phyloP scores from a whole-genome alignment of 495 filamentous ascomycete species.

The Tuber brumale region DNA sequence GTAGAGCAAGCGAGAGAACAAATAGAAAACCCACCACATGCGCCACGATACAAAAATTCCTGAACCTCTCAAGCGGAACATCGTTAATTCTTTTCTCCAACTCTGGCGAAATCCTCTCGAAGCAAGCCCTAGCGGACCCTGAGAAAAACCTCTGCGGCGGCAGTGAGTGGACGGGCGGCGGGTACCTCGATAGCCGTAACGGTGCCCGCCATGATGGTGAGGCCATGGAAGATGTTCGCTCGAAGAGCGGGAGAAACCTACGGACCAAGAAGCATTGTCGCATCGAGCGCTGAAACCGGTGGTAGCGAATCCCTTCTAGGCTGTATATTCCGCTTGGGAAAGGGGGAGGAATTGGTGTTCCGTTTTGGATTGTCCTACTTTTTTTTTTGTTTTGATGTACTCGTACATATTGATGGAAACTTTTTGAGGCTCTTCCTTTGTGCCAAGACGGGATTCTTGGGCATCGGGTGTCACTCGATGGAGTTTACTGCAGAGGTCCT shows the following conservation, averaged over 20 bases:
- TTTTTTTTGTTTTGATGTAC: not conserved
- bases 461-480: not conserved
- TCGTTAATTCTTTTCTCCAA: slow-evolving; percentile 75
- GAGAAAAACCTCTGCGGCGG: slow-evolving; percentile 17
- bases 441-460: not conserved
- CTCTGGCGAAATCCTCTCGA: slow-evolving; percentile 45
- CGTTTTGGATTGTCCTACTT: not conserved
- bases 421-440: not conserved
- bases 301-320: not conserved
- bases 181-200: not conserved
- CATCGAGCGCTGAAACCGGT: slow-evolving; percentile 16
- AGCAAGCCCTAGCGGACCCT: slow-evolving; percentile 8
- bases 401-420: not conserved
- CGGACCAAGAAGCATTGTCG: slow-evolving; percentile 34
- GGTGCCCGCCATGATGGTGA: slow-evolving; percentile 3
- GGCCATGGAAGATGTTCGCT: slow-evolving; percentile 2
- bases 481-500: too few relatives aligned
- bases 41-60: slow-evolving; percentile 97
- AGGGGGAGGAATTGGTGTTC: not conserved
- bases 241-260: slow-evolving; percentile 30
- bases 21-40: slow-evolving; percentile 56
- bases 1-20: not conserved
- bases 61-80: slow-evolving; percentile 85
- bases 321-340: not conserved
- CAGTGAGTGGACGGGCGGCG: not conserved